These are phyloP conservation scores for Chloranthus sessilifolius DNA, from an alignment of 164 flowering plant species.

Conservation along the genomic window DNA sequence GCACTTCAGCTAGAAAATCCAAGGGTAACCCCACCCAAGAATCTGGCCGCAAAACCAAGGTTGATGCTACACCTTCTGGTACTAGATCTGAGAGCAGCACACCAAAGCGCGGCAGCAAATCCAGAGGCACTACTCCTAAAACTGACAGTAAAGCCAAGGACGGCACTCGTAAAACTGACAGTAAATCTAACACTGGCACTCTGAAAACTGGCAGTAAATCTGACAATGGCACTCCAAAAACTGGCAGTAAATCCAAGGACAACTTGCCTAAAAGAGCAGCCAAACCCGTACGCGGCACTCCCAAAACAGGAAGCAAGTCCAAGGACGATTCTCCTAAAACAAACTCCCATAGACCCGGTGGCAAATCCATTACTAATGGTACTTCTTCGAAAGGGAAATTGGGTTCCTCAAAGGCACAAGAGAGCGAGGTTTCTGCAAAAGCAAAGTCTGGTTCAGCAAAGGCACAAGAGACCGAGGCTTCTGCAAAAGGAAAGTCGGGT, in stretches of 20 bases:
- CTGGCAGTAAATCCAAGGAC: slow-evolving; percentile 18
- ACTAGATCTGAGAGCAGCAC: slow-evolving; percentile 22
- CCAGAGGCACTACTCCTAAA: slow-evolving; percentile 22
- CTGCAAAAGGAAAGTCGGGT: neutral
- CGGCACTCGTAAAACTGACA: slow-evolving; percentile 13
- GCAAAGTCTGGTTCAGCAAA: slow-evolving; percentile 29
- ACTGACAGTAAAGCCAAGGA: slow-evolving; percentile 30
- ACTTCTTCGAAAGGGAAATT: slow-evolving; percentile 17
- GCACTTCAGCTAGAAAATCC: slow-evolving; percentile 48
- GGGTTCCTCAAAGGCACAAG: slow-evolving; percentile 5
- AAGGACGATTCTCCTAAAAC: slow-evolving; percentile 8
- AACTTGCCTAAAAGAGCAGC: neutral
- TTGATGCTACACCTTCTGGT: slow-evolving; percentile 29
- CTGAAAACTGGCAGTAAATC: slow-evolving; percentile 24
- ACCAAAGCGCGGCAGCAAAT: slow-evolving; percentile 24
- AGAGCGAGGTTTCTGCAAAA: slow-evolving; percentile 17
- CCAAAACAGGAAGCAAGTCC: slow-evolving; percentile 11
- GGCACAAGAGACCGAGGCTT: too few relatives aligned
- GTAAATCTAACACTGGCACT: slow-evolving; percentile 27
- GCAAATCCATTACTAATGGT: slow-evolving; percentile 16
- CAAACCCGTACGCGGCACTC: slow-evolving; percentile 11
- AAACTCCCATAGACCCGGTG: neutral
- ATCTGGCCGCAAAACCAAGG: slow-evolving; percentile 58
- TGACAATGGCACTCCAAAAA: slow-evolving; percentile 24
- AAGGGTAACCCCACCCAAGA: too few relatives aligned